Base-by-base conservation (phyloP, 2,329 filamentous ascomycete genomes). In the Neospermospora avenae region DNA sequence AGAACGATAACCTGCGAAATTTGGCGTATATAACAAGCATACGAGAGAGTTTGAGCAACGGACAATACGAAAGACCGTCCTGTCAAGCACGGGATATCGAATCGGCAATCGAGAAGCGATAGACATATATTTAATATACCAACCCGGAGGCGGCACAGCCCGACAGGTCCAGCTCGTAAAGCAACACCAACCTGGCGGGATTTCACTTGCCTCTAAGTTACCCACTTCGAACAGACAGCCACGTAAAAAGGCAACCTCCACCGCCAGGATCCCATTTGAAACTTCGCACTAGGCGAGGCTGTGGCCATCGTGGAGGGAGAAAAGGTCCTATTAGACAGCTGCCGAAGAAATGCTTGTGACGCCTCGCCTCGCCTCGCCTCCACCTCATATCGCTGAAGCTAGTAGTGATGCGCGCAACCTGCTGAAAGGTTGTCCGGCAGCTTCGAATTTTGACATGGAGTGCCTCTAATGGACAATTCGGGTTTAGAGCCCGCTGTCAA, bases 281-380 rank as follows among this genome's bases (percentile, higher is more conserved):
- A 55, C 28, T 44, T 35, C n/a, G 41, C 24, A 34, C 41, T 45
- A 55, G 20, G 13, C 53, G 22, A 16, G 37, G 53, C 39, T 22
- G 39, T 37, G 48, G 28, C 13, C 18, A 31, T 37, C 28, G 41
- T 24, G 53, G 39, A 42, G 41, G 24, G 31, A 35, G 28, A 4
- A 31, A 31, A 44, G 39, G 25, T 55, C 53, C 53, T 35, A 55
- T 55, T 35, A 55, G 39, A 55, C 53, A 55, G 53, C 53, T 55
- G 53, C 53, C 53, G 53, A 55, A 55, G 0, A 39, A 24, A 6
- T 31, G 28, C 53, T 55, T 55, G 53, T 35, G 41, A 42, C 39
- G 39, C 24, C 37, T 45, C 53, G 22, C 53, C 24, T 55, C 53
- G 25, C 39, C 35, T 46, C 48, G 48, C 13, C 37, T 45, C 39